Evolutionary conservation across 805 yeast genomes (phyloP).

Genomic region (Kodamaea lidongshanica): DNA sequence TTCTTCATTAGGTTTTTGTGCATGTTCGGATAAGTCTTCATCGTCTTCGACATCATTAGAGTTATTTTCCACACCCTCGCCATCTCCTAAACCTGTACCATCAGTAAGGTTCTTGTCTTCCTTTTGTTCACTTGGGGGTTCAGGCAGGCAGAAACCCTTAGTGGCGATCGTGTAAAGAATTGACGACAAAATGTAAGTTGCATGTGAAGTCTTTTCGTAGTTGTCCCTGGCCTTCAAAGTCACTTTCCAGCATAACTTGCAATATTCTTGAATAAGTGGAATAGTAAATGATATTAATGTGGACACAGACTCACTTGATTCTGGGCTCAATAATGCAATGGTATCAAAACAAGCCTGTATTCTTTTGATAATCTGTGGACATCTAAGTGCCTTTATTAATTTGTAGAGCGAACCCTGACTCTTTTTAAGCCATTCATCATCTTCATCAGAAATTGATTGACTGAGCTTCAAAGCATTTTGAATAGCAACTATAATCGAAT

Average conservation of each 20-base stretch:
- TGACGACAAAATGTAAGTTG: conserved; percentile 53
- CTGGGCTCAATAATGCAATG: conserved; percentile 25
- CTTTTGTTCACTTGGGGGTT: conserved; percentile 61
- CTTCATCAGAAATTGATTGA: conserved; percentile 34
- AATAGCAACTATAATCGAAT: conserved; percentile 57
- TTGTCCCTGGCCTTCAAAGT: conserved; percentile 39
- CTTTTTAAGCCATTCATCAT: conserved; percentile 61
- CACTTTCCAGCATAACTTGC: conserved; percentile 40
- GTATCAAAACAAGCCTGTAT: conserved; percentile 29
- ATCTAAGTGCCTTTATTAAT: conserved; percentile 40
- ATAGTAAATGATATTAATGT: conserved; percentile 50
- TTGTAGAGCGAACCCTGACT: conserved; percentile 41
- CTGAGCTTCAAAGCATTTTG: conserved; percentile 45
- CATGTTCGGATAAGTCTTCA: conserved; percentile 77
- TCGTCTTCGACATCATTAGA: conserved; percentile 86
- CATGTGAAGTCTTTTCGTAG: conserved; percentile 52
- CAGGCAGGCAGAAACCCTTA: conserved; percentile 91
- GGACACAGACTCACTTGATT: conserved; percentile 33
- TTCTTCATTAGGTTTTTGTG: conserved; percentile 69
- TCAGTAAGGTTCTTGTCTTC: conserved; percentile 60
- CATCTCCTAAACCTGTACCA: conserved; percentile 92
- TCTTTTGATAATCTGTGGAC: conserved; percentile 28
- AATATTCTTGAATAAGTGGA: conserved; percentile 62
- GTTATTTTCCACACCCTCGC: conserved; percentile 76
- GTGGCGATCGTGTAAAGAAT: conserved; percentile 57